Conservation (phyloP, 2,329 filamentous ascomycete genomes). For the Diaporthe sp. region DNA sequence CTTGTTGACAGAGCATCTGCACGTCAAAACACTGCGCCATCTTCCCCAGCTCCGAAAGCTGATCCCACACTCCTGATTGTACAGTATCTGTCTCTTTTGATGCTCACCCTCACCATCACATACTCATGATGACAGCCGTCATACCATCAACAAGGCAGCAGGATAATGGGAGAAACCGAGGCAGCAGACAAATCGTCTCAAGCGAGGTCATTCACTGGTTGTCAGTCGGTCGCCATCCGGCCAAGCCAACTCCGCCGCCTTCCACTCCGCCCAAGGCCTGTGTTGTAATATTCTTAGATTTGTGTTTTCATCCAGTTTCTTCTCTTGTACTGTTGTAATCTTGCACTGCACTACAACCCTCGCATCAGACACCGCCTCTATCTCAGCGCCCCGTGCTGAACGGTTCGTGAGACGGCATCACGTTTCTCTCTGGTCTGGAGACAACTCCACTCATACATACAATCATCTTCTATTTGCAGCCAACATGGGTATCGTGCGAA, state of each 20-base stretch:
- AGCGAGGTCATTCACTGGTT: background rate
- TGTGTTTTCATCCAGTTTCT: background rate
- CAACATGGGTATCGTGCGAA: conserved; percentile 17
- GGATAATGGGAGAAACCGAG: background rate
- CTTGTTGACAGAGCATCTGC: too few species aligned
- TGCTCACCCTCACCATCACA: background rate
- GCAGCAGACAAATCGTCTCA: background rate
- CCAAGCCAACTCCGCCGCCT: conserved; percentile 15
- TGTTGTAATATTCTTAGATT: conserved; percentile 19
- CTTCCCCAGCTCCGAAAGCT: too few species aligned
- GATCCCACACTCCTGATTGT: background rate
- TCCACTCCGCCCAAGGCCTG: conserved; percentile 9
- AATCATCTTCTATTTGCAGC: background rate
- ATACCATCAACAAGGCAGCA: conserved; percentile 6
- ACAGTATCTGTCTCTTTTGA: background rate
- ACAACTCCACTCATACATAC: background rate
- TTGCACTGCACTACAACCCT: background rate
- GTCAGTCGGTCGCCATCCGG: background rate
- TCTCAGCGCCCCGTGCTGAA: background rate
- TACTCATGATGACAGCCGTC: background rate
- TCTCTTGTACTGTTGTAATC: background rate
- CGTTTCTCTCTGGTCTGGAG: too few species aligned
- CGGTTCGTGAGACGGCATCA: too few species aligned
- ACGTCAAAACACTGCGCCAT: too few species aligned
- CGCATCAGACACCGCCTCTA: background rate